Evolutionary conservation across 1,284 basidiomycete species (phyloP), one percentile per base, ranked within the genome.

Genomic region (Peniophora sp.): DNA sequence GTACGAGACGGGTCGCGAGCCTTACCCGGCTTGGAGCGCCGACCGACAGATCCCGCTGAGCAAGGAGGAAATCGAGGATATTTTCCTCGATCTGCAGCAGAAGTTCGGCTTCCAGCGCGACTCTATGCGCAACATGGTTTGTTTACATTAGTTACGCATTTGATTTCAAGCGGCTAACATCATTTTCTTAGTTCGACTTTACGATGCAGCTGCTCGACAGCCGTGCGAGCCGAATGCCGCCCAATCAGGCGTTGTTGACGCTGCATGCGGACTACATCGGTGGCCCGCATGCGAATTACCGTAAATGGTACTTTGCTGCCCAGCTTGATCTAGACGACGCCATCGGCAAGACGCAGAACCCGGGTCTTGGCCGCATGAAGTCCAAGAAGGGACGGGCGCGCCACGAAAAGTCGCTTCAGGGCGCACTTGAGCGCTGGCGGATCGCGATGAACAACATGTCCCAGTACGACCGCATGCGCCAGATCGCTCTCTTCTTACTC

Each of bases 241-340:
- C 97, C 9, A 90, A 93, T 65, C 93, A 97, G 66, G 96, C 96
- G 1, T 78, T 97, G 23, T 75, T 95, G 51, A 98, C 96, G 0
- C 78, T 99, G 6, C 96, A 99, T 65, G 95, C 96, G 55, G 96
- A 99, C 69, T 99, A 98, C 70, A 98, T 99, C 64, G 97, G 97
- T 48, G 96, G 97, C 3, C 91, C 93, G 65, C 86, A 96, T 63
- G 91, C 93, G 51, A 97, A 97, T 73, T 97, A 97, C 71, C 89
- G 94, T 56, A 96, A 95, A 69, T 99, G 97, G 96, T 99, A 99
- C 74, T 99, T 99, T 71, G 97, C 96, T 17, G 95, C 96, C 22
- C 96, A 99, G 69, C 88, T 99, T 56, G 95, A 99, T 67, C 84
- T 99, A 43, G 97, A 99, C 71, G 96, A 99, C 62, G 96, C 95